Percentiles rank a stretch among this genome's conserved stretches.
phyloP scores from a whole-genome alignment of 257 asterid genomes.

The Forsythia suspensa region DNA sequence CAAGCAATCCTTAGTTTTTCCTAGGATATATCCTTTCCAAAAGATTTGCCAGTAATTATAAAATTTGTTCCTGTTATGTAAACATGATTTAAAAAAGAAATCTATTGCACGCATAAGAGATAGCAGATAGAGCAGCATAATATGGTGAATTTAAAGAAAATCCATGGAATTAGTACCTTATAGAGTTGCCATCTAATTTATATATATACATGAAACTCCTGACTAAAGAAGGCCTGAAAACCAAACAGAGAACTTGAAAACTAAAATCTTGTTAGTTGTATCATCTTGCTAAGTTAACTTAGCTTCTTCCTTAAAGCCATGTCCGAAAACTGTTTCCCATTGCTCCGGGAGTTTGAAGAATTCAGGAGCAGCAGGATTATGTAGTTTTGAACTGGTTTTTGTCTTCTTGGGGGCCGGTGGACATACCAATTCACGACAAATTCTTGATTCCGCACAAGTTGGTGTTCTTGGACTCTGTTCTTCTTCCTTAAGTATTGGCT shows the following conservation, averaged over 20 bases:
- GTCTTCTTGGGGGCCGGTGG: slow-evolving; percentile 53
- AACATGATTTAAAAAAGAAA: slow-evolving; percentile 14
- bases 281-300: neutral
- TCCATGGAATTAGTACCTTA: neutral
- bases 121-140: neutral
- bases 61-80: neutral
- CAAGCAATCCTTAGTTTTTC: too few relatives aligned
- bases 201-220: slow-evolving; percentile 4
- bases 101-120: neutral
- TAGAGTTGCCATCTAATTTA: slow-evolving; percentile 13
- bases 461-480: slow-evolving; percentile 42
- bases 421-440: slow-evolving; percentile 27
- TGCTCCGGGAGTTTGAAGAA: slow-evolving; percentile 51
- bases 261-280: neutral
- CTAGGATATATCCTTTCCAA: too few relatives aligned
- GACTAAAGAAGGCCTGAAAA: neutral
- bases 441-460: slow-evolving; percentile 39
- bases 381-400: slow-evolving; percentile 27
- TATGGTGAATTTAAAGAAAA: neutral
- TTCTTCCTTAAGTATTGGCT: slow-evolving; percentile 37
- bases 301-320: neutral
- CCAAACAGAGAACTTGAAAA: neutral
- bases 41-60: neutral
- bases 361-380: slow-evolving; percentile 34
- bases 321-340: slow-evolving; percentile 39